Percentiles rank a stretch among this genome's conserved stretches.
phyloP scores from a whole-genome alignment of 108 stramenopile species.

The Conticribra guillardii region DNA sequence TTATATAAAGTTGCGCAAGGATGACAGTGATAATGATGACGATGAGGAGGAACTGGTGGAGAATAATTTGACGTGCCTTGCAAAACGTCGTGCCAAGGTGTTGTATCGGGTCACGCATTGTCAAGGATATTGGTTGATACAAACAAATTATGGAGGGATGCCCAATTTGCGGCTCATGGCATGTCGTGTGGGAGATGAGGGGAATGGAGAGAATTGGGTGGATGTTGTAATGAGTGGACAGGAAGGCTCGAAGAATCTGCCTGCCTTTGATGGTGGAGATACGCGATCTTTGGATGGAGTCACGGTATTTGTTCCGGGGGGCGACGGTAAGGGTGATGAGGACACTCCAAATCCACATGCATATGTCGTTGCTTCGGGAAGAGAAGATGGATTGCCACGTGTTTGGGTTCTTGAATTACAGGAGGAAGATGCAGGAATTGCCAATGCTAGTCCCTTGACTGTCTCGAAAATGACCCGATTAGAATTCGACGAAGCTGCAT shows the following conservation, averaged over 20 bases:
- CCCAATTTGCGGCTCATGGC: constrained; percentile 82
- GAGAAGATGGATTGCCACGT: constrained; percentile 74
- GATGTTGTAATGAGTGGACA: constrained; percentile 52
- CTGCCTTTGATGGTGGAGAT: constrained; percentile 69
- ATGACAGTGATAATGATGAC: background rate
- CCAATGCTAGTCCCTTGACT: constrained; percentile 42
- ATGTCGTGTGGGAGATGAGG: constrained; percentile 55
- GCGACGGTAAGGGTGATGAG: constrained; percentile 8
- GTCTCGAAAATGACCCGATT: constrained; percentile 51
- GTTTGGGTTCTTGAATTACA: constrained; percentile 65
- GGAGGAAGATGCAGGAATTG: constrained; percentile 37
- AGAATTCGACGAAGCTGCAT: constrained; percentile 82
- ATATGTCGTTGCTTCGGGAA: constrained; percentile 64
- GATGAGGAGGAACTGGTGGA: background rate
- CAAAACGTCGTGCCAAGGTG: constrained; percentile 61
- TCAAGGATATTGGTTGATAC: constrained; percentile 67
- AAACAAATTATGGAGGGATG: constrained; percentile 57
- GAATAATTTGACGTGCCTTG: constrained; percentile 62
- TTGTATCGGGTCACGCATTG: constrained; percentile 72
- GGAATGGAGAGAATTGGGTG: constrained; percentile 31
- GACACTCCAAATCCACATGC: constrained; percentile 39
- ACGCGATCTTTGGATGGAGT: constrained; percentile 57
- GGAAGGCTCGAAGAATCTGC: background rate
- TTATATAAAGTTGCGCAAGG: constrained; percentile 60
- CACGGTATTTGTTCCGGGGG: constrained; percentile 48